Evolutionary conservation across 2,329 filamentous ascomycete genomes (phyloP), one percentile per base, ranked within the genome.

Genomic region (Biscogniauxia mediterranea): DNA sequence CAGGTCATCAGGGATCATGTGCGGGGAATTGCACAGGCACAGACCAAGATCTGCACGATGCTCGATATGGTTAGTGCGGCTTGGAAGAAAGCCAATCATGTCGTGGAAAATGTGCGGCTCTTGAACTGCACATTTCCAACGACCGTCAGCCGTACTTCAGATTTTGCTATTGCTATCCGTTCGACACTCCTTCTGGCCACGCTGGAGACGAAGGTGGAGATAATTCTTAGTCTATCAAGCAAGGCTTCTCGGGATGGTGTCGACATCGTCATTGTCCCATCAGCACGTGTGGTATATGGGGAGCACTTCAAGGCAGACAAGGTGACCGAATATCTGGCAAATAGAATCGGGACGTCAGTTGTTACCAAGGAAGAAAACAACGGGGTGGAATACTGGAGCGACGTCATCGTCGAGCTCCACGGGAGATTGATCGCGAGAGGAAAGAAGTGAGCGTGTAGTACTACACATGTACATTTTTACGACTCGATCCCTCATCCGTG

Each of bases 231-330:
- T 17, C 74, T 94, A 23, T 77, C 75, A 0, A 77, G 82, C 2
- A 74, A 75, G 9, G 78, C 75, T 55, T 76, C 76, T 0, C 76
- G 77, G 0, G 78, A 79, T n/a, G 80, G 82, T 3, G 76, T 89
- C 11, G 80, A 84, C 0, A 80, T 91, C 42, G 73, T 75, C 15
- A 77, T 90, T 23, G 76, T 76, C 5, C 80, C 83, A 1, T 78
- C 77, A 21, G 89, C 87, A 0, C 81, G 79, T 57, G 85, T 93
- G 1, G 79, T 92, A 1, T 95, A 95, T 72, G 91, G 91, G 0
- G 90, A 94, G 76, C 82, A 84, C 62, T 93, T 93, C 73, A 91
- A 92, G 65, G 85, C 87, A 65, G 84, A 80, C 55, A 93, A 91
- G 75, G 88, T 95, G 79, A 80, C 78, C n/a, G 89, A 92, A 59